These are phyloP conservation scores for Rubia yunnanensis DNA, from an alignment of 257 asterid species.

Conservation along the genomic window DNA sequence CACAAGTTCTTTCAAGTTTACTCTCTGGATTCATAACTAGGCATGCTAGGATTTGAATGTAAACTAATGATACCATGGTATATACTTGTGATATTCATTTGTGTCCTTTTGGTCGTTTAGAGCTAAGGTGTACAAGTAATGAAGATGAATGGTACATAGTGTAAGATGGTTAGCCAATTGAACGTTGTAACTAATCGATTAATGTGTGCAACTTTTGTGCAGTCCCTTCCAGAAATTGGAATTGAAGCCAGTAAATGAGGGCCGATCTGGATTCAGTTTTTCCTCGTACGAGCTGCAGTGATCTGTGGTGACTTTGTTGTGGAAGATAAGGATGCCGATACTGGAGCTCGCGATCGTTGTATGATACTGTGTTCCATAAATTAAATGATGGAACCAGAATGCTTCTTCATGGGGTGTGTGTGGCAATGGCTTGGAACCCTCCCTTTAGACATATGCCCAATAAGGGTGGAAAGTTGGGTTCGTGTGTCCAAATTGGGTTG, in stretches of 20 bases:
- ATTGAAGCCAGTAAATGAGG: conserved; percentile 70
- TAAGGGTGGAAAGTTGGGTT: too few species aligned
- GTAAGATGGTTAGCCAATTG: not conserved
- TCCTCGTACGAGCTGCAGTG: conserved; percentile 83
- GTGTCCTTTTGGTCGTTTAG: not conserved
- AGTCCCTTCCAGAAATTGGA: conserved; percentile 97
- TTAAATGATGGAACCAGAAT: not conserved
- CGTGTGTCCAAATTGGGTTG: too few species aligned
- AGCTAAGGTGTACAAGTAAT: not conserved
- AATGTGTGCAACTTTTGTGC: conserved; percentile 22
- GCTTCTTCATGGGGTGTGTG: too few species aligned
- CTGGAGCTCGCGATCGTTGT: not conserved
- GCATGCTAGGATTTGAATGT: not conserved
- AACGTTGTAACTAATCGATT: conserved; percentile 9
- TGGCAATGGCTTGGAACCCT: too few species aligned
- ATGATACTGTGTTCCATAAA: not conserved
- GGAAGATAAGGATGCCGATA: not conserved
- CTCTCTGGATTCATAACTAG: not conserved
- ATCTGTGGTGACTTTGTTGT: not conserved
- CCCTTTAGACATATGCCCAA: too few species aligned
- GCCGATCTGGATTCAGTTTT: conserved; percentile 77
- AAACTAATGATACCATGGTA: not conserved
- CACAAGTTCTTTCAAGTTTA: not conserved
- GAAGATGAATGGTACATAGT: not conserved
- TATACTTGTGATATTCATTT: not conserved